Conservation (phyloP, 1,284 basidiomycete genomes). For the Apiotrichum porosum region DNA sequence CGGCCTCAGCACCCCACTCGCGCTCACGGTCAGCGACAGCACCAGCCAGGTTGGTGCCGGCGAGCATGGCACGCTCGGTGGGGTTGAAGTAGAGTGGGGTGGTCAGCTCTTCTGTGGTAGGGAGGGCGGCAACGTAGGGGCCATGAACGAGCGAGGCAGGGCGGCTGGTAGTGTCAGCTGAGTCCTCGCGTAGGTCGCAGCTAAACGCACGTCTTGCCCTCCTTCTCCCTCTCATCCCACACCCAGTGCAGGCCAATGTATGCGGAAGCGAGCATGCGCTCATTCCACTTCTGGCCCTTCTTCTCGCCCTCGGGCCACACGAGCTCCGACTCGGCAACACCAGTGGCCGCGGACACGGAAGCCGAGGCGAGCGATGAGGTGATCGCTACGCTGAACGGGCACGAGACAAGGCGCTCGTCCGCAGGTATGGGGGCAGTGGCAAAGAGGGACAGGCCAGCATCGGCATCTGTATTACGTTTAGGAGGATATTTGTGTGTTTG, state of each 20-base stretch:
- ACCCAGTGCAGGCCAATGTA: slow-evolving; percentile 71
- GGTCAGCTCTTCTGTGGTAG: slow-evolving; percentile 55
- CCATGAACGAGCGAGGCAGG: slow-evolving; percentile 47
- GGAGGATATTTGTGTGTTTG: no score
- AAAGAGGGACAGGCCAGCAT: slow-evolving; percentile 58
- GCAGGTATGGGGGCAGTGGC: slow-evolving; percentile 53
- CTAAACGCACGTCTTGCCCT: slow-evolving; percentile 7
- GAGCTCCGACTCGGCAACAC: slow-evolving; percentile 17
- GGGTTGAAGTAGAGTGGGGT: slow-evolving; percentile 71
- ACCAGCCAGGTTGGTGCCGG: slow-evolving; percentile 70
- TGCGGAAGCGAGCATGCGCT: slow-evolving; percentile 64
- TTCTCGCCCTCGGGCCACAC: slow-evolving; percentile 21
- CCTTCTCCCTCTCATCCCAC: slow-evolving; percentile 24
- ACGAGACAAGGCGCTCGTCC: slow-evolving; percentile 62
- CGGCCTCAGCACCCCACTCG: slow-evolving; percentile 61
- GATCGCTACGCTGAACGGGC: slow-evolving; percentile 68
- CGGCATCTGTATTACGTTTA: slow-evolving; percentile 25
- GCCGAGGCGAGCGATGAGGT: slow-evolving; percentile 56
- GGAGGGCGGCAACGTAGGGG: slow-evolving; percentile 66
- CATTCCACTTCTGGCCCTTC: slow-evolving; percentile 54
- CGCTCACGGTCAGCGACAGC: slow-evolving; percentile 62
- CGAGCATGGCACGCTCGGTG: slow-evolving; percentile 60
- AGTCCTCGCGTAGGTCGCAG: not conserved
- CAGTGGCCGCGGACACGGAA: slow-evolving; percentile 50
- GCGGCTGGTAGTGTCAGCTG: slow-evolving; percentile 6